Base-by-base conservation (phyloP, 2,329 filamentous ascomycete genomes). In the Hymenotorrendiella dingleyae region DNA sequence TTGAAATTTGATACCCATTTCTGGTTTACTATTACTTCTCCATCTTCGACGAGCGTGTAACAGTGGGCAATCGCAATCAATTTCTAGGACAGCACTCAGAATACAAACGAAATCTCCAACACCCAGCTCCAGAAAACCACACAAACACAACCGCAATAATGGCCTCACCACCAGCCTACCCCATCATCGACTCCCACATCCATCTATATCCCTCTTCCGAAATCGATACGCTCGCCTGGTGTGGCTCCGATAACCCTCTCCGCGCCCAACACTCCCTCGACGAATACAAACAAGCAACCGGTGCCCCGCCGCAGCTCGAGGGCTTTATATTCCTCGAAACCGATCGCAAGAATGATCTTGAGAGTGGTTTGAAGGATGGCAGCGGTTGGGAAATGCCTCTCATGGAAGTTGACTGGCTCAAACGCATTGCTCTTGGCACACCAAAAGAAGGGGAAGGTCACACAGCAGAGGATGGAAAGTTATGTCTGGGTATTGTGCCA, bases 161-260 rank as follows among this genome's bases (percentile, higher is more conserved):
- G 62, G 47, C 65, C 66, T 43, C 43, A 44, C 3, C 42, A 24
- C 20, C 40, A 24, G 40, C 47, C 4, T 59, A 56, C 32, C 77
- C 72, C 56, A 82, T 94, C 59, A 79, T 96, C 64, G 90, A 96
- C 70, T 84, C 87, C 28, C 91, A 96, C 70, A 84, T 96, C 65
- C 90, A 96, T 68, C 80, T 96, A 58, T 95, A 80, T 70, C 85
- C 87, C 33, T 64, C 70, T 34, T 74, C 76, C 40, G 84, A 91
- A 56, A 60, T 84, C 40, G 60, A 72, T 42, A 74, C 76, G 28
- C 76, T 94, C 49, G 67, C 76, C 45, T 95, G 88, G 89, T 78
- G 66, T 73, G 64, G 3, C 67, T 77, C 4, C 67, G 71, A 35
- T 65, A 73, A 57, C 71, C 78, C 4, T 70, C 94, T 38, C 36